These are phyloP conservation scores for Fonsecaea pugnacius DNA, from an alignment of 2,329 filamentous ascomycete genomes.

Conservation along the genomic window DNA sequence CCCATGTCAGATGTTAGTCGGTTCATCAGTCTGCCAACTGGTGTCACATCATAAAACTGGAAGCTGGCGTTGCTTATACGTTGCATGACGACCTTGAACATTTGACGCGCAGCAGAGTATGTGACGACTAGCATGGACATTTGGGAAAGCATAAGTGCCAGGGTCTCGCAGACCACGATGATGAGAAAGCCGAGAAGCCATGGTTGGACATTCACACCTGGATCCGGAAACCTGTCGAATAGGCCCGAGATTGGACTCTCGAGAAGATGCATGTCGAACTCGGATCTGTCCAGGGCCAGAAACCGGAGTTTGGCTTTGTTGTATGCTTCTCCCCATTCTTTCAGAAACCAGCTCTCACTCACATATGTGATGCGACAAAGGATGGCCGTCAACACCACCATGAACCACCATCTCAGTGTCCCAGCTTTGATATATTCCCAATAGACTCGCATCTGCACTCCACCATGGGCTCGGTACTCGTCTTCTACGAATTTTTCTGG, in stretches of 20 bases:
- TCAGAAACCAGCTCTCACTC: constrained; percentile 77
- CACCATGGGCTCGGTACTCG: constrained; percentile 73
- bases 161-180: constrained; percentile 65
- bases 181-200: constrained; percentile 75
- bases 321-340: constrained; percentile 84
- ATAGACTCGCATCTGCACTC: constrained; percentile 76
- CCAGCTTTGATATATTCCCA: constrained; percentile 86
- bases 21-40: constrained; percentile 89
- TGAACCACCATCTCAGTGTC: constrained; percentile 71
- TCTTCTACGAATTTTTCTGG: constrained; percentile 80
- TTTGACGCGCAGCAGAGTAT: constrained; percentile 73
- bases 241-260: constrained; percentile 40
- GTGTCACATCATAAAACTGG: constrained; percentile 88
- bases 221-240: constrained; percentile 65
- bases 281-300: constrained; percentile 34
- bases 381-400: constrained; percentile 63
- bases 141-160: constrained; percentile 65
- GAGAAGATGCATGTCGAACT: constrained; percentile 30
- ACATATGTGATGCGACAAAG: constrained; percentile 68
- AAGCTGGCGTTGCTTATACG: constrained; percentile 80
- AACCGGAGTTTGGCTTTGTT: constrained; percentile 43
- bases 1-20: constrained; percentile 87
- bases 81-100: constrained; percentile 74
- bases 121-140: constrained; percentile 75
- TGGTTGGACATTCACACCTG: constrained; percentile 67